Percentiles rank a stretch among this genome's conserved stretches.
phyloP scores from a whole-genome alignment of 176 grass and related monocot species.

The Avena insularis region DNA sequence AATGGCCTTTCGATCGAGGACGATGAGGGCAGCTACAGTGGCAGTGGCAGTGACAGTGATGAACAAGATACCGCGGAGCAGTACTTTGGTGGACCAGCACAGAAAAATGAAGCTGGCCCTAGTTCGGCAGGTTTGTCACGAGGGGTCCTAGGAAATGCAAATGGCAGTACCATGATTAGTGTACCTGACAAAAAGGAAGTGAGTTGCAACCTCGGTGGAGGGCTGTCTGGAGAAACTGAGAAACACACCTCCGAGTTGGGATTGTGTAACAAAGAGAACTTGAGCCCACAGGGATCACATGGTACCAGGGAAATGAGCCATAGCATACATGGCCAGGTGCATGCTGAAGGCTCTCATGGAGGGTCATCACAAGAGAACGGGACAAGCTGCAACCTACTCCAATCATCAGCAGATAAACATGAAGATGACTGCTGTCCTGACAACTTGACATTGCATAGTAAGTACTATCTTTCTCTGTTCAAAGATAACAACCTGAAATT shows the following conservation, averaged over 20 bases:
- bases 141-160: constrained; percentile 14
- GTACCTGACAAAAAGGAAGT: constrained; percentile 10
- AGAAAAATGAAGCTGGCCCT: constrained; percentile 21
- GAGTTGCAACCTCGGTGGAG: background rate
- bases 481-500: background rate
- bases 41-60: constrained; percentile 18
- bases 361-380: background rate
- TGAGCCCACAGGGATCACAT: constrained; percentile 1
- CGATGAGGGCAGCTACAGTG: background rate
- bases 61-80: background rate
- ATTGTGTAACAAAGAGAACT: background rate
- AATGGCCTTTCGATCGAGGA: too few species aligned
- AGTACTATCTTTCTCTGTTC: background rate
- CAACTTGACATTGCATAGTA: background rate
- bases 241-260: background rate
- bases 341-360: background rate
- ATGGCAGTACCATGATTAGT: constrained; percentile 8
- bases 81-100: background rate
- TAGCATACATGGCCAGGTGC: constrained; percentile 1
- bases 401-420: background rate
- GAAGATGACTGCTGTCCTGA: background rate
- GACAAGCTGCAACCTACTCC: background rate
- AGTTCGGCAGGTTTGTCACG: background rate
- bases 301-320: background rate
- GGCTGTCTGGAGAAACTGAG: constrained; percentile 10